A percentile compares a stretch with the other conserved stretches of the same genome.
Conservation (phyloP, 1,284 basidiomycete species). For the Mycena sp. region DNA sequence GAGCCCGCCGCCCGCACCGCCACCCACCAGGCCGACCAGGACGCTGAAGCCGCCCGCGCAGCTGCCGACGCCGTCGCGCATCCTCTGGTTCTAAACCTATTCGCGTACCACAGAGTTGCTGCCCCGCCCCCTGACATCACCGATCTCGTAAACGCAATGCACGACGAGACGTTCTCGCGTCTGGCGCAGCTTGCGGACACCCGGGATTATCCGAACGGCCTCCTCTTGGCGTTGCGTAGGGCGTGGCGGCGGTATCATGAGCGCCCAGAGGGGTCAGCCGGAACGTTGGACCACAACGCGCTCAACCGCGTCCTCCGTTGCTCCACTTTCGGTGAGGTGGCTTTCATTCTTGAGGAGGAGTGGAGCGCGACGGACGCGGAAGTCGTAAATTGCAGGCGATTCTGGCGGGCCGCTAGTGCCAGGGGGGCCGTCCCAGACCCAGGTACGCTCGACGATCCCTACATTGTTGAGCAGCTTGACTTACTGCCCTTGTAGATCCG, state of each 20-base stretch:
- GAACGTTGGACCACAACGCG: background rate
- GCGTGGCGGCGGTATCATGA: background rate
- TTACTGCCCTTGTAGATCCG: background rate
- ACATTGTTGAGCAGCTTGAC: background rate
- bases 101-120: background rate
- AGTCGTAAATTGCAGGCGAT: background rate
- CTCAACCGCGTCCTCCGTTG: background rate
- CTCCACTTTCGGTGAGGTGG: background rate
- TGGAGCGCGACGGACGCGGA: background rate
- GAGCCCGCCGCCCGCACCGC: conserved; percentile 3
- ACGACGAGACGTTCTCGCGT: background rate
- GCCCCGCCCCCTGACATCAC: background rate
- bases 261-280: background rate
- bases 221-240: background rate
- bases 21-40: conserved; percentile 2
- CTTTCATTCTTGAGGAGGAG: background rate
- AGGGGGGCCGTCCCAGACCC: background rate
- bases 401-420: background rate
- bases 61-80: background rate
- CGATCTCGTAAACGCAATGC: background rate
- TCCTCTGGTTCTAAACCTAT: background rate
- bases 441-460: background rate
- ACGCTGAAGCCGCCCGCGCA: background rate
- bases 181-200: background rate
- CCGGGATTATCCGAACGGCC: background rate